These are phyloP conservation scores for Globisporangium viniferum DNA, from an alignment of 352 stramenopile genomes.

Conservation along the genomic window DNA sequence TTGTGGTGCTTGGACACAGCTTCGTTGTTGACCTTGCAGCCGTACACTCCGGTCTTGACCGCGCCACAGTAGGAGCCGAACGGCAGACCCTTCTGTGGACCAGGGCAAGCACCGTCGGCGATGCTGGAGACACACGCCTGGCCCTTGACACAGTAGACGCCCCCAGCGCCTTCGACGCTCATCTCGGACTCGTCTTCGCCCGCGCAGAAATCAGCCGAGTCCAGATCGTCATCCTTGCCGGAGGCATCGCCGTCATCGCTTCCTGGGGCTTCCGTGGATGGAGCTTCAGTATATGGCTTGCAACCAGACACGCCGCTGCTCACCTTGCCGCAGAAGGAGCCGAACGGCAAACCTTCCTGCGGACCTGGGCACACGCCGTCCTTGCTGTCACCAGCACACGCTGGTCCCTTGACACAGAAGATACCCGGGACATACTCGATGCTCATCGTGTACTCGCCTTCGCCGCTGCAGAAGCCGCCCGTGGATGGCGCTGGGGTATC, in stretches of 20 bases:
- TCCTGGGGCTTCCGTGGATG: neutral
- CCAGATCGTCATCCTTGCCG: neutral
- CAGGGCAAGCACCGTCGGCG: neutral
- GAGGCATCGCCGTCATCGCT: neutral
- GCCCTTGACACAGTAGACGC: constrained; percentile 17
- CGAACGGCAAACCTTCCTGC: constrained; percentile 12
- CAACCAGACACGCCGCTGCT: neutral
- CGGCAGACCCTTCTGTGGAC: neutral
- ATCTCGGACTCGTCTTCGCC: constrained; percentile 10
- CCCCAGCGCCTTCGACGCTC: constrained; percentile 20
- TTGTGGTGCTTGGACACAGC: neutral
- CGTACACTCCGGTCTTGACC: constrained; percentile 1
- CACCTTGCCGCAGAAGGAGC: neutral
- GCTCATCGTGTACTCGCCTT: constrained; percentile 1
- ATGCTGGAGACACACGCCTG: constrained; percentile 12
- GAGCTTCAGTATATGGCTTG: constrained; percentile 2
- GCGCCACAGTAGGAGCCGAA: constrained; percentile 1
- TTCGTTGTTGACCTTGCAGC: constrained; percentile 3
- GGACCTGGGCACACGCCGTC: constrained; percentile 12
- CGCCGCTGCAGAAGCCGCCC: neutral
- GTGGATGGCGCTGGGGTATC: too few species aligned
- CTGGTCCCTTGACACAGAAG: constrained; percentile 9
- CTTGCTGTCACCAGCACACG: constrained; percentile 3
- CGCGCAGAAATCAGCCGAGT: neutral
- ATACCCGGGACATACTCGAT: constrained; percentile 6